Evolutionary conservation across 306 rosid genomes (phyloP).

Genomic region (Trichosanthes truncata): DNA sequence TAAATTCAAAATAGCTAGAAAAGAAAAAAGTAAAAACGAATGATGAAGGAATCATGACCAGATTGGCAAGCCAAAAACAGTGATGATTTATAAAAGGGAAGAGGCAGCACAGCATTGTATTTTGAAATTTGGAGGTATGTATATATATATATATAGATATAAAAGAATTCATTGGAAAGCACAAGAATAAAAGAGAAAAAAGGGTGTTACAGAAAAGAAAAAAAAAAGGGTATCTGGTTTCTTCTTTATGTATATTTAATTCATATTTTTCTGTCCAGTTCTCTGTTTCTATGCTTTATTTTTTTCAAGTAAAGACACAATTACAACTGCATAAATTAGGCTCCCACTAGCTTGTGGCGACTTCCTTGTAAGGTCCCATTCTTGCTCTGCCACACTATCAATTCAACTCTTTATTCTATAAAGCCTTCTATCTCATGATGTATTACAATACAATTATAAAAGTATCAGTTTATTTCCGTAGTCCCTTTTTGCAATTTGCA

Average conservation of each 20-base stretch:
- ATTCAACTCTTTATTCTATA: neutral
- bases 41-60: neutral
- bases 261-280: neutral
- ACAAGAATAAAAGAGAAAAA: neutral
- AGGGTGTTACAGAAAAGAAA: too few species aligned
- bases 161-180: neutral
- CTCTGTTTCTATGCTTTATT: neutral
- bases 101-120: neutral
- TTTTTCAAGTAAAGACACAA: neutral
- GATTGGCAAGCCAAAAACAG: neutral
- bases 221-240: neutral
- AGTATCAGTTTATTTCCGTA: too few species aligned
- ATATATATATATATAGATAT: too few species aligned
- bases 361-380: neutral
- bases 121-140: neutral
- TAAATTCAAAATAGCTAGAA: too few species aligned
- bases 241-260: neutral
- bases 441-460: neutral
- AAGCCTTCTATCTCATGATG: neutral
- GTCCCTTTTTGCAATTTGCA: too few species aligned
- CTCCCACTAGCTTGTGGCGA: neutral
- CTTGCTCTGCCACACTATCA: neutral
- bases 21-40: neutral
- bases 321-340: neutral
- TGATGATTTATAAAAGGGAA: neutral